Evolutionary conservation across 495 filamentous ascomycete species (phyloP), one percentile per base, ranked within the genome.

Genomic region (Trypethelium eluteriae): DNA sequence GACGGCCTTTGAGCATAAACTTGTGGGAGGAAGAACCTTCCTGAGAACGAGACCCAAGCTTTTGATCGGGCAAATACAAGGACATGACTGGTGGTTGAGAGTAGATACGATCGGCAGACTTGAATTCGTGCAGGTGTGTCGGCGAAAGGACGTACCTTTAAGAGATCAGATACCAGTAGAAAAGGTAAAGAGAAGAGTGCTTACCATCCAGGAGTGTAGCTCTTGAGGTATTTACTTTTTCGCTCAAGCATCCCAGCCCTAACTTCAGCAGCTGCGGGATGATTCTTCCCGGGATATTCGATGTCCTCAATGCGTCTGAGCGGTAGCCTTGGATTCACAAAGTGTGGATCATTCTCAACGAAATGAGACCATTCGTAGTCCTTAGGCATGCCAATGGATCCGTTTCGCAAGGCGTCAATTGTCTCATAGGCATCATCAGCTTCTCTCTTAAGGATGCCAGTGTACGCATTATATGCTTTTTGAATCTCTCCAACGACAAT

Each of bases 211-310:
- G 93, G 89, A 2, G 93, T 93, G 76, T 96, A 98, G 73, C 92
- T 96, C 83, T 98, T 98, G 50, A 98, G 80, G 75, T 98, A 98
- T 74, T 98, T 98, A 83, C 90, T 95, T 84, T 97, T 98, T 61
- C 94, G 88, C 80, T 98, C 94, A 64, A 98, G 81, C 79, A 96
- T 87, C 1, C 94, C 94, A 5, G 90, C 89, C 62, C 91, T 83
- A 41, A 98, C 87, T 73, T 96, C 94, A 64, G 88, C 85, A 39
- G 90, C 91, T 47, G 92, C 88, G 63, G 89, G 89, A 74, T 96
- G 90, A 72, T 96, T 85, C 70, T 89, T 89, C 16, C 94, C 94
- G n/a, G 93, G 93, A 76, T 98, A 98, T 44, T 89, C 85, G 70
- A 98, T 96, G 71, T 89, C 88, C 71, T 96, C 85, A 18, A 91